phyloP scores from a whole-genome alignment of 1,284 basidiomycete species.

The Xerocomus minutiporus region DNA sequence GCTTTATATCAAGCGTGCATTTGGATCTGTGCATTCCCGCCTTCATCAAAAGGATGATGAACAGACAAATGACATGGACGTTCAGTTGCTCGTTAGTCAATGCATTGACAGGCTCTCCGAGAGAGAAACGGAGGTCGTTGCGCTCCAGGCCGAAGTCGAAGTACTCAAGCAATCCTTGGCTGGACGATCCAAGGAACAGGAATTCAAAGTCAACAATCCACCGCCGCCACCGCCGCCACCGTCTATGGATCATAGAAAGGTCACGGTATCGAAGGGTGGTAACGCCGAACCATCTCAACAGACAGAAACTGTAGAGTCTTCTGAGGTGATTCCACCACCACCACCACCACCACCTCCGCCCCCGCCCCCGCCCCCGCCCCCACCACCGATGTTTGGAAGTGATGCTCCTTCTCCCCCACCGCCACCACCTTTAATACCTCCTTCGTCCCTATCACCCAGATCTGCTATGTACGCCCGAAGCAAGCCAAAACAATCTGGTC shows the following conservation, averaged over 20 bases:
- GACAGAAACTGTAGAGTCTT: slow-evolving; percentile 1
- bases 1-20: slow-evolving; percentile 71
- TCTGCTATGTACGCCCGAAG: slow-evolving; percentile 33
- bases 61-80: slow-evolving; percentile 53
- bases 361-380: slow-evolving; percentile 11
- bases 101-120: slow-evolving; percentile 68
- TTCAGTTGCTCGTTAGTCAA: slow-evolving; percentile 64
- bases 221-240: slow-evolving; percentile 54
- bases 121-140: slow-evolving; percentile 65
- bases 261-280: slow-evolving; percentile 23
- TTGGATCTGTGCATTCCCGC: slow-evolving; percentile 80
- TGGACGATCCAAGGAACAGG: slow-evolving; percentile 60
- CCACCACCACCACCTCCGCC: slow-evolving; percentile 9
- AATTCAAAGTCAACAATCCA: slow-evolving; percentile 63
- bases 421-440: slow-evolving; percentile 30
- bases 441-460: slow-evolving; percentile 20
- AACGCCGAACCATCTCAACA: slow-evolving; percentile 5
- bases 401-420: background rate
- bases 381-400: background rate
- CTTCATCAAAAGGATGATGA: slow-evolving; percentile 56
- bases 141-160: slow-evolving; percentile 50
- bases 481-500: slow-evolving; percentile 32
- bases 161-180: slow-evolving; percentile 49
- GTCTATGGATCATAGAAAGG: slow-evolving; percentile 29
- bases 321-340: slow-evolving; percentile 2